A percentile compares a stretch with the other conserved stretches of the same genome.
phyloP scores from a whole-genome alignment of 164 flowering plant species.

The Vitis rupestris region DNA sequence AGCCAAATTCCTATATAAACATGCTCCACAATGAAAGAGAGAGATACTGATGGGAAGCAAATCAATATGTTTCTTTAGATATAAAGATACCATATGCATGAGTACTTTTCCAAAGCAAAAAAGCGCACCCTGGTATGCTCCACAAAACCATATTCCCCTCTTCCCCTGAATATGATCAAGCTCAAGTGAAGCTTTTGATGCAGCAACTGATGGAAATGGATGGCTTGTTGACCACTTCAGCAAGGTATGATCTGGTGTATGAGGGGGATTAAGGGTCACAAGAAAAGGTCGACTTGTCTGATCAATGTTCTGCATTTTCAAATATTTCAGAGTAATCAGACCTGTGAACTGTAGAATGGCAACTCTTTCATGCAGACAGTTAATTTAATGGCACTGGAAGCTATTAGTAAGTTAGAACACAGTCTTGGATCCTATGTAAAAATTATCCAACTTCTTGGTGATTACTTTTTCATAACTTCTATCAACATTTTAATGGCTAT shows the following conservation, averaged over 20 bases:
- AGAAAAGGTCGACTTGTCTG: slow-evolving; percentile 60
- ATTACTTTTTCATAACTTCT: too few species aligned
- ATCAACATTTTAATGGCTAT: too few species aligned
- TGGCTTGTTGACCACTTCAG: slow-evolving; percentile 86
- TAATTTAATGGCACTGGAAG: too few species aligned
- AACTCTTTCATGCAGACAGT: not conserved
- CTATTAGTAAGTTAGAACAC: too few species aligned
- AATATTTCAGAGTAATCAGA: not conserved
- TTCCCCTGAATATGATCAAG: slow-evolving; percentile 75
- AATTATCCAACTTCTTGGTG: too few species aligned
- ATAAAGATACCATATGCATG: too few species aligned
- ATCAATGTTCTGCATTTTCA: slow-evolving; percentile 61
- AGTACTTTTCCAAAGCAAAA: not conserved
- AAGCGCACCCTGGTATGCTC: slow-evolving; percentile 86
- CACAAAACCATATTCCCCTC: slow-evolving; percentile 92
- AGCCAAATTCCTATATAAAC: too few species aligned
- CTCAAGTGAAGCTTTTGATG: slow-evolving; percentile 73
- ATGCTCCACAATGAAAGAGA: too few species aligned
- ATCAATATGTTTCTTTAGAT: too few species aligned
- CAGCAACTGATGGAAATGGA: slow-evolving; percentile 90
- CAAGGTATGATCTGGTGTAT: slow-evolving; percentile 53
- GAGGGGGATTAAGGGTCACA: slow-evolving; percentile 80
- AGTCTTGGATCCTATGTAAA: too few species aligned
- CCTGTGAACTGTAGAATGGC: not conserved
- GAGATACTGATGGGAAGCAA: too few species aligned